Conservation (phyloP, 345 rosid species). For the Excoecaria agallocha region DNA sequence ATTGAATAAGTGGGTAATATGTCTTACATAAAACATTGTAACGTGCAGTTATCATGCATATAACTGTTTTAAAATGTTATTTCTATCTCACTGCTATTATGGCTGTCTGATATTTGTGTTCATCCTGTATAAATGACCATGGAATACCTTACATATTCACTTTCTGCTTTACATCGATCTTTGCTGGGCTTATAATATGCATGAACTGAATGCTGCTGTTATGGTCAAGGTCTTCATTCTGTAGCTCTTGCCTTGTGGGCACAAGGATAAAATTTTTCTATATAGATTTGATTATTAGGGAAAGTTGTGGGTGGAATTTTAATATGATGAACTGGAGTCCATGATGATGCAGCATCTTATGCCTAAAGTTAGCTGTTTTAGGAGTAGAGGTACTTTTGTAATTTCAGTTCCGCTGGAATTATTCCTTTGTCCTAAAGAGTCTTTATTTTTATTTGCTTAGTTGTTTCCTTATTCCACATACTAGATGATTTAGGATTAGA, state of each 20-base stretch:
- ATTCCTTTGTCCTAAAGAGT: no score
- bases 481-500: no score
- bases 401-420: no score
- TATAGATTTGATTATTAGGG: neutral
- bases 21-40: neutral
- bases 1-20: neutral
- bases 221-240: neutral
- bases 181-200: neutral
- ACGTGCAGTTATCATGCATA: neutral
- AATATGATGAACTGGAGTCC: neutral
- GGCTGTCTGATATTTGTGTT: neutral
- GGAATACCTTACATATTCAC: neutral
- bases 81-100: neutral
- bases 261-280: neutral
- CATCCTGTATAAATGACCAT: neutral
- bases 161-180: neutral
- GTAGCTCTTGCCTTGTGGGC: neutral
- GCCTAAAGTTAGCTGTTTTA: no score
- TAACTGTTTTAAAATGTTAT: neutral
- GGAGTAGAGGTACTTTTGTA: no score
- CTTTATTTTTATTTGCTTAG: no score
- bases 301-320: neutral
- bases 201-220: neutral
- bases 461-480: no score
- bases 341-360: no score